Evolutionary conservation across 2,329 filamentous ascomycete genomes (phyloP), one percentile per base, ranked within the genome.

Genomic region (Aureobasidium sp.): DNA sequence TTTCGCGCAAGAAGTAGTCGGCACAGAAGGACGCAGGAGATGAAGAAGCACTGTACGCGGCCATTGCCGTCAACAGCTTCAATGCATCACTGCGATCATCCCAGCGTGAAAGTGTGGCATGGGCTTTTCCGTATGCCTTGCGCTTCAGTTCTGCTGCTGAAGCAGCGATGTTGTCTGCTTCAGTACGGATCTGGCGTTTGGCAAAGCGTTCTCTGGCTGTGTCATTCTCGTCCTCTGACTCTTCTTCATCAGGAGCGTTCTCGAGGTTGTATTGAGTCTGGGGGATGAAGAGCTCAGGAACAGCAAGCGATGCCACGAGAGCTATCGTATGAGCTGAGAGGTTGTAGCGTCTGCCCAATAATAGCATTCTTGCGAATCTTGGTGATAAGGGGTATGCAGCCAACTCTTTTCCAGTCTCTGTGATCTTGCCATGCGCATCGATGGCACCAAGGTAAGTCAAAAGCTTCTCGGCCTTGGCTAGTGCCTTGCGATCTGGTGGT

Each of bases 371-470:
- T 8, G 92, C 87, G 70, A 95, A 96, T 1, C 94, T 85, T 21
- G 94, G 95, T 32, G 90, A 91, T 14, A 99, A 80, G 3, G 94
- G 94, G 72, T 97, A 97, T 29, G 90, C 81, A 5, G 91, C 90
- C 77, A 99, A 88, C 58, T 91, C 88, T 39, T 84, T 84, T 21
- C 94, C 94, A 30, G 90, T 80, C 42, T 85, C 82, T 0, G 93
- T 96, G 21, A 97, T 86, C 67, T 88, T 84, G 0, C 91, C 90
- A 27, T 50, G 63, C 11, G 85, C 85, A 14, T 60, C 59, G 36
- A 97, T 79, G 1, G 93, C 94, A 0, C 90, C 90, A 3, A 99
- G 82, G 71, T 96, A 95, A 50, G 84, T 86, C 9, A 99, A 80
- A 8, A 97, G 80, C 69, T 88, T 91, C 76, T 99, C 94, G 0